phyloP scores from a whole-genome alignment of 176 grass and related monocot species.

The Avena sativa region DNA sequence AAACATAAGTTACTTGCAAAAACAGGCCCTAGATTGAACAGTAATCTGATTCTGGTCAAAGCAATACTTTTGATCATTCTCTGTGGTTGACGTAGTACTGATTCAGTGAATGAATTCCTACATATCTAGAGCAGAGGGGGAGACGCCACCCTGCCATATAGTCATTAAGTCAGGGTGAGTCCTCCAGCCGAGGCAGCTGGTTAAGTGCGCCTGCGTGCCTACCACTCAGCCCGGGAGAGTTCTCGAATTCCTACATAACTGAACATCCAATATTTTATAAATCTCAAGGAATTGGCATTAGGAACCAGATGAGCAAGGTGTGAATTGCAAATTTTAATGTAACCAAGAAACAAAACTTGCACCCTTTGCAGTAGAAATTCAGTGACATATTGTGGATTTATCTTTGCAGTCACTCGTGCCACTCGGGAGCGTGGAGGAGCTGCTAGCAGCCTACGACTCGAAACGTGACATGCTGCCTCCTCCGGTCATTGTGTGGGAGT shows the following conservation, averaged over 20 bases:
- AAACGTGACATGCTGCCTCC: conserved; percentile 84
- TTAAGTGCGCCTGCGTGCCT: too few relatives aligned
- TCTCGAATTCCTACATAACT: not conserved
- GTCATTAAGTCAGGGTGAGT: too few relatives aligned
- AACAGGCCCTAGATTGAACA: conserved; percentile 10
- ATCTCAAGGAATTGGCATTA: conserved; percentile 3
- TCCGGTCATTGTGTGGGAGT: conserved; percentile 90
- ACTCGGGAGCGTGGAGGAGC: conserved; percentile 93
- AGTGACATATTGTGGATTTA: conserved; percentile 38
- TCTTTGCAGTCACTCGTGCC: conserved; percentile 87
- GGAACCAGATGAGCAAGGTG: not conserved
- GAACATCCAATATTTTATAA: conserved; percentile 3
- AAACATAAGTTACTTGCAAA: not conserved
- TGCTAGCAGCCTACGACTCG: conserved; percentile 85
- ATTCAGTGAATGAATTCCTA: conserved; percentile 2
- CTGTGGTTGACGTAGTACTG: not conserved
- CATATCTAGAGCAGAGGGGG: not conserved
- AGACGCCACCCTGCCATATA: too few relatives aligned
- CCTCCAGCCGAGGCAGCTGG: too few relatives aligned
- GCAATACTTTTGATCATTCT: conserved; percentile 8
- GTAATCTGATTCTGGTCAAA: not conserved
- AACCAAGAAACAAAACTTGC: not conserved
- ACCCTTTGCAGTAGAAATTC: conserved; percentile 28
- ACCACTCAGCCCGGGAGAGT: too few relatives aligned
- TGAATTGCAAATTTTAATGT: not conserved